These are phyloP conservation scores for Ophiorrhiza pumila DNA, from an alignment of 257 asterid genomes.

Conservation along the genomic window DNA sequence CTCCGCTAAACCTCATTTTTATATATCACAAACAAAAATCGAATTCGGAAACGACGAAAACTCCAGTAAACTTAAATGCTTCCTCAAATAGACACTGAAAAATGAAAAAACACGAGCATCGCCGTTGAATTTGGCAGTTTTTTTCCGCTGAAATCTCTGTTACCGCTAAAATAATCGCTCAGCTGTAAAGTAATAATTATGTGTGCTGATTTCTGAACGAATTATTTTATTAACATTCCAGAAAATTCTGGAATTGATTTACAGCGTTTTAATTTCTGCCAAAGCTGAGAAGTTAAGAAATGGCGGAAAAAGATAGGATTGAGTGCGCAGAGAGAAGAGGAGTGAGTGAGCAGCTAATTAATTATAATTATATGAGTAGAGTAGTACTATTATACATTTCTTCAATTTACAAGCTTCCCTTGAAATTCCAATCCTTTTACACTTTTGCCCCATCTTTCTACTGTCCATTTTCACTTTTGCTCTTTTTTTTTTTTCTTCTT, in stretches of 20 bases:
- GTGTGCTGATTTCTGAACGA: not conserved
- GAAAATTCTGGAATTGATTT: not conserved
- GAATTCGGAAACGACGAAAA: not conserved
- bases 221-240: not conserved
- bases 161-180: not conserved
- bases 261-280: not conserved
- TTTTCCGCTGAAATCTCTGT: not conserved
- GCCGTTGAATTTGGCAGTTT: not conserved
- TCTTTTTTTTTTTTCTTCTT: too few relatives aligned
- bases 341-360: too few relatives aligned
- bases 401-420: too few relatives aligned
- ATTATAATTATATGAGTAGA: too few relatives aligned
- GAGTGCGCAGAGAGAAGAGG: not conserved
- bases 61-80: not conserved
- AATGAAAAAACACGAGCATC: not conserved
- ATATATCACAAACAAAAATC: not conserved
- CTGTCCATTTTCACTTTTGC: too few relatives aligned
- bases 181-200: not conserved
- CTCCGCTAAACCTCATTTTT: slow-evolving; percentile 19
- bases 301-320: slow-evolving; percentile 18
- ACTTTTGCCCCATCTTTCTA: too few relatives aligned
- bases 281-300: slow-evolving; percentile 7
- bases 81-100: not conserved
- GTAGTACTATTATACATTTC: too few relatives aligned
- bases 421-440: too few relatives aligned